Conservation (phyloP, 2,329 filamentous ascomycete species). For the Colletotrichum viniferum region DNA sequence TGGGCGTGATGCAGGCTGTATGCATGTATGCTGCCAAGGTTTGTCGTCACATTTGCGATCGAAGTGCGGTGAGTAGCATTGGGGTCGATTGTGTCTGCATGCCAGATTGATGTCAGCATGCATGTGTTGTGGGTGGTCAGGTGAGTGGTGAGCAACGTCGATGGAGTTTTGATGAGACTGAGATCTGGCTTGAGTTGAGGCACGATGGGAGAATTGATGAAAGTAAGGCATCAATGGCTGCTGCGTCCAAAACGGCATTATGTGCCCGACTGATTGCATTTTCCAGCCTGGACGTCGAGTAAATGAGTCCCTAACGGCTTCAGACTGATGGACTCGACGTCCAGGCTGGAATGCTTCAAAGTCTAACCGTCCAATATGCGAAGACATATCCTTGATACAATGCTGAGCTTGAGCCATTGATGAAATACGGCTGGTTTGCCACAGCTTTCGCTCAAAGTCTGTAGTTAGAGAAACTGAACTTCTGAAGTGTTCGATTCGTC, state of each 20-base stretch:
- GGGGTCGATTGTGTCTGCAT: neutral
- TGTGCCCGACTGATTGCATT: too few relatives aligned
- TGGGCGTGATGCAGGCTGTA: neutral
- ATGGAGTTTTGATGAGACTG: neutral
- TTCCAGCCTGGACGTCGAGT: too few relatives aligned
- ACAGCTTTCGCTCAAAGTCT: neutral
- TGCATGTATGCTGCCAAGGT: neutral
- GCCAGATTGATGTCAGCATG: neutral
- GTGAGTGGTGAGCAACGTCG: neutral
- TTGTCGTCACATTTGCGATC: neutral
- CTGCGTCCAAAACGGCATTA: rapidly evolving
- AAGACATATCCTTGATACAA: rapidly evolving
- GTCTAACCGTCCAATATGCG: too few relatives aligned
- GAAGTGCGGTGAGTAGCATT: neutral
- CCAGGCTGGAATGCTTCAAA: too few relatives aligned
- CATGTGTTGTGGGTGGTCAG: neutral
- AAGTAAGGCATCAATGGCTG: neutral
- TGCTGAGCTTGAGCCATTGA: neutral
- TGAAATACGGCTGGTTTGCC: neutral
- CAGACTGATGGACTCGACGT: too few relatives aligned
- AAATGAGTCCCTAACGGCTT: too few relatives aligned
- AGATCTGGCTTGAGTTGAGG: neutral
- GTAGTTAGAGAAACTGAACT: neutral
- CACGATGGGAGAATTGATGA: neutral
- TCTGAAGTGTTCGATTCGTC: neutral